phyloP scores from a whole-genome alignment of 164 flowering plant genomes.

The Santalum album region DNA sequence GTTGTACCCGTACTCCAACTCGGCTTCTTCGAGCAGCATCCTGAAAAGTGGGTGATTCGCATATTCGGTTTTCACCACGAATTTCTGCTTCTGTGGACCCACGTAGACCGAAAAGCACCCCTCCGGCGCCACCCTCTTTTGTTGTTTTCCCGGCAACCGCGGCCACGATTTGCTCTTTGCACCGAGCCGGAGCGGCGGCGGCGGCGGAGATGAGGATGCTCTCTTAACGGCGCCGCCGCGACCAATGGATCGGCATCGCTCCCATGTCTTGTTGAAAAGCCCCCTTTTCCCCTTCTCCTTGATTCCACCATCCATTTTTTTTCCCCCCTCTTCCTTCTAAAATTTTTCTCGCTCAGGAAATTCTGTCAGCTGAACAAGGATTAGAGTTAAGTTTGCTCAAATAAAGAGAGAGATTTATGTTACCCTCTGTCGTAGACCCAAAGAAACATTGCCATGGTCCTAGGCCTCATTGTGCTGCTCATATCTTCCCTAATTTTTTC shows the following conservation, averaged over 20 bases:
- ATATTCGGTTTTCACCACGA: constrained; percentile 38
- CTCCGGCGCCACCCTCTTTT: constrained; percentile 24
- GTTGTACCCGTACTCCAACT: constrained; percentile 41
- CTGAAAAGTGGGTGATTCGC: constrained; percentile 55
- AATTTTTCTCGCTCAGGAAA: not conserved
- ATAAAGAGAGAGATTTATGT: not conserved
- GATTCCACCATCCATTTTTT: constrained; percentile 13
- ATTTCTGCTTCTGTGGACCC: constrained; percentile 40
- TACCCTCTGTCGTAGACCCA: constrained; percentile 69
- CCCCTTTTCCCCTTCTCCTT: constrained; percentile 23
- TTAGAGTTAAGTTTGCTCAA: not conserved
- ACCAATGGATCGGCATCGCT: constrained; percentile 44
- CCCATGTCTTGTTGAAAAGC: constrained; percentile 45
- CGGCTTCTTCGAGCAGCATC: constrained; percentile 53
- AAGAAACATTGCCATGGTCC: constrained; percentile 32
- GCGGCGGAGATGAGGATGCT: too few relatives aligned
- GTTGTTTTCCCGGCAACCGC: not conserved
- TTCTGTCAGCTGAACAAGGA: not conserved
- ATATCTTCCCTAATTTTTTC: constrained; percentile 15
- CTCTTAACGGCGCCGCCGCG: not conserved
- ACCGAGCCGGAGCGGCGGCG: too few relatives aligned
- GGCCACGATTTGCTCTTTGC: not conserved
- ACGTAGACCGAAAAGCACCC: constrained; percentile 60
- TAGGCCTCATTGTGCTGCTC: constrained; percentile 58
- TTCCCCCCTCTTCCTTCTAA: too few relatives aligned